Conservation (phyloP, 139 green algal genomes). For the Chlamydomonas sp. region DNA sequence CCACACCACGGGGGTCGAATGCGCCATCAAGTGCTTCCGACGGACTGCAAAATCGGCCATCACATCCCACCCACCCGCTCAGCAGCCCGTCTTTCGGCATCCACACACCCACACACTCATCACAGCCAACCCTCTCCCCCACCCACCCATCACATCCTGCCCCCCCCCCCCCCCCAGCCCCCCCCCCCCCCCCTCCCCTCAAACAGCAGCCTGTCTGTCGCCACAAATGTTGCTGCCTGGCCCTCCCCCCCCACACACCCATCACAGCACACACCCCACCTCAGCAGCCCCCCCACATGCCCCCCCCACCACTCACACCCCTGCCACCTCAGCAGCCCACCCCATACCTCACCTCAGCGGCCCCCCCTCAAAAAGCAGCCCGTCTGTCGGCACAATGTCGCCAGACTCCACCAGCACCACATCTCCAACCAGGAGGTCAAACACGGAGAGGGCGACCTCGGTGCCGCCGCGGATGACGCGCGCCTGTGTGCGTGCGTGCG, state of each 20-base stretch:
- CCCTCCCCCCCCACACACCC: background rate
- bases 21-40: too few species aligned
- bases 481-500: too few species aligned
- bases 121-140: background rate
- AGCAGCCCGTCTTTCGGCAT: background rate
- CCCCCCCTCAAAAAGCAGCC: constrained; percentile 54
- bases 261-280: background rate
- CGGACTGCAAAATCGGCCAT: too few species aligned
- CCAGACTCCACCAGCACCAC: constrained; percentile 70
- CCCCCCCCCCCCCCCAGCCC: background rate
- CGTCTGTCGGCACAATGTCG: constrained; percentile 77
- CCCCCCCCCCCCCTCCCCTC: background rate
- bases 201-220: too few species aligned
- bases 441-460: constrained; percentile 40
- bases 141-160: background rate
- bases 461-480: constrained; percentile 48
- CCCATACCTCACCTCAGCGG: constrained; percentile 52
- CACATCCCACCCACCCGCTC: background rate
- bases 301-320: background rate
- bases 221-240: too few species aligned
- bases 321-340: too few species aligned
- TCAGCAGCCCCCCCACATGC: background rate
- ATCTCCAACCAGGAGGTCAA: constrained; percentile 70
- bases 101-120: background rate
- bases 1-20: too few species aligned